Evolutionary conservation across 2,329 filamentous ascomycete species (phyloP).

Genomic region (Mariannaea elegans): DNA sequence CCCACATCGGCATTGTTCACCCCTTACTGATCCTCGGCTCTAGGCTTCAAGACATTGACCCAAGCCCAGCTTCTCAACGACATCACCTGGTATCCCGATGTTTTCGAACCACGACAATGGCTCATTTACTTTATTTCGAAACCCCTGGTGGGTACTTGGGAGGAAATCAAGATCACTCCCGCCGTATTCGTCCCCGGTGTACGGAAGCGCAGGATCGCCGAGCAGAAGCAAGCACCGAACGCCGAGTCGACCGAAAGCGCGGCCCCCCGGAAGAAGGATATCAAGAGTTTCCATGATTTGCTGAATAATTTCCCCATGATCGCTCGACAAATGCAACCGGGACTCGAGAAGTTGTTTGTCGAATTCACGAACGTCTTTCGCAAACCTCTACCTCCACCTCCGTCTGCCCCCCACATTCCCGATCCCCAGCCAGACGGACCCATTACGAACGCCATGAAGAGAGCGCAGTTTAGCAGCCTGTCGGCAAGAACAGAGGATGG

Average conservation of each 20-base stretch:
- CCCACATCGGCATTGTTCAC: background rate
- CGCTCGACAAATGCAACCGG: slow-evolving; percentile 92
- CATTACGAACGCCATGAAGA: slow-evolving; percentile 63
- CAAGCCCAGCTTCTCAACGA: slow-evolving; percentile 90
- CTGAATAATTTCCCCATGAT: slow-evolving; percentile 95
- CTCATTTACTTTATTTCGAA: slow-evolving; percentile 95
- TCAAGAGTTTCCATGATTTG: slow-evolving; percentile 89
- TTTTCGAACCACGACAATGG: slow-evolving; percentile 92
- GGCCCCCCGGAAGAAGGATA: slow-evolving; percentile 78
- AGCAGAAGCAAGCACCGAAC: slow-evolving; percentile 48
- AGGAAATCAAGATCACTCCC: slow-evolving; percentile 75
- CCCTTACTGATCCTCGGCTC: slow-evolving; percentile 33
- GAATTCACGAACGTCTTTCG: slow-evolving; percentile 90
- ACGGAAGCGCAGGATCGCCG: slow-evolving; percentile 49
- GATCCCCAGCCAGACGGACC: slow-evolving; percentile 67
- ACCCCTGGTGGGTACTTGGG: slow-evolving; percentile 84
- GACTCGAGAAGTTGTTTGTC: slow-evolving; percentile 86
- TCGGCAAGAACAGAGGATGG: slow-evolving; percentile 45
- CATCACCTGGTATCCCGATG: slow-evolving; percentile 86
- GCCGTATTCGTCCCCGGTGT: slow-evolving; percentile 65
- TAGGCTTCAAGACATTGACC: slow-evolving; percentile 90
- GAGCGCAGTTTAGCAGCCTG: slow-evolving; percentile 62
- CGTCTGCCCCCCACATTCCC: slow-evolving; percentile 66
- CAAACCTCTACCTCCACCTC: slow-evolving; percentile 81
- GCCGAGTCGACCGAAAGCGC: slow-evolving; percentile 53